Percentiles rank a stretch among this genome's conserved stretches.
Evolutionary conservation across 768 basidiomycete species (phyloP).

Genomic region (Rhodotorula graminis): DNA sequence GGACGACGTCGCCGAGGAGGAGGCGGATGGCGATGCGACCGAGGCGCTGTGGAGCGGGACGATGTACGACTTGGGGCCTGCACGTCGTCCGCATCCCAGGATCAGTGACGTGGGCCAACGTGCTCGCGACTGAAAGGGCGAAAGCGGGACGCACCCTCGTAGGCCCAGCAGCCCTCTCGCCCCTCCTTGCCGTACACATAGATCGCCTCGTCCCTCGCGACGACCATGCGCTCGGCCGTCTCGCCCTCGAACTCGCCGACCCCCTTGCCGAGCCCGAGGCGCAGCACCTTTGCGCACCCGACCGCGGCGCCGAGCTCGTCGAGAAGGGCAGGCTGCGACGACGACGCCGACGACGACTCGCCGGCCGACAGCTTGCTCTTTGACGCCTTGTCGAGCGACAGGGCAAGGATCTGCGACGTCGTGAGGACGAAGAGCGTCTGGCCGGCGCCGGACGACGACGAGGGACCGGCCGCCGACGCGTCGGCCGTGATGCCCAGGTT

Average conservation of each 20-base stretch:
- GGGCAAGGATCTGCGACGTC: slow-evolving; percentile 67
- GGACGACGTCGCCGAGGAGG: slow-evolving; percentile 54
- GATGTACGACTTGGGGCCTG: slow-evolving; percentile 41
- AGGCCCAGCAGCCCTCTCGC: slow-evolving; percentile 76
- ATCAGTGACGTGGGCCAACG: no score
- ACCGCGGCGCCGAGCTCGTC: slow-evolving; percentile 82
- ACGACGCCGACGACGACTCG: slow-evolving; percentile 30
- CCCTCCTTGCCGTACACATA: slow-evolving; percentile 78
- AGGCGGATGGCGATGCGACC: neutral
- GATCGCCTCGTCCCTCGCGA: slow-evolving; percentile 87
- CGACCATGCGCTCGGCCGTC: slow-evolving; percentile 54
- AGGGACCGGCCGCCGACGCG: slow-evolving; percentile 41
- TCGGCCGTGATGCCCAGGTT: slow-evolving; percentile 77
- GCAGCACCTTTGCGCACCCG: slow-evolving; percentile 78
- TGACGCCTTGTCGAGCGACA: slow-evolving; percentile 57
- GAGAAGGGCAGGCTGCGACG: slow-evolving; percentile 61
- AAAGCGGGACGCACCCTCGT: slow-evolving; percentile 63
- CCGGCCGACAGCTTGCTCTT: slow-evolving; percentile 48
- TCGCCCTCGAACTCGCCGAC: neutral
- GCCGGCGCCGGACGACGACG: slow-evolving; percentile 39
- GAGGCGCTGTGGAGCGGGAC: slow-evolving; percentile 12
- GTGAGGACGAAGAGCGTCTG: slow-evolving; percentile 78
- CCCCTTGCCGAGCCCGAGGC: slow-evolving; percentile 46
- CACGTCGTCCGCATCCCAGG: neutral
- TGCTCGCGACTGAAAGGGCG: no score